Evolutionary conservation across 345 rosid species (phyloP).

Genomic region (Citrus sp.): DNA sequence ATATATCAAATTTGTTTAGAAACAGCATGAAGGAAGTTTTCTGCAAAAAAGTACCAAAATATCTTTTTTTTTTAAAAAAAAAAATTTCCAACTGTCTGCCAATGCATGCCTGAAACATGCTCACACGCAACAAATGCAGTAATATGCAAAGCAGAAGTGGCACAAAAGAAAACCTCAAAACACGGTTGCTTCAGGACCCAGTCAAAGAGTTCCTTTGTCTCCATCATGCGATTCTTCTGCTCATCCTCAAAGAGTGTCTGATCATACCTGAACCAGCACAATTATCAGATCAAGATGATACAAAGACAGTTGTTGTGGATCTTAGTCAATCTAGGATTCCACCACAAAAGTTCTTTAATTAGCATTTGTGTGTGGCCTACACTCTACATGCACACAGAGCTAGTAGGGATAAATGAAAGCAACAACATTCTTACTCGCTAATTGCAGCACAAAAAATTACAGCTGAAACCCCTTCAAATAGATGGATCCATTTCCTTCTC

Average conservation of each 20-base stretch:
- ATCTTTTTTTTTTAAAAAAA: too few relatives aligned
- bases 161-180: slow-evolving; percentile 61
- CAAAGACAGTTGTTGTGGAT: not conserved
- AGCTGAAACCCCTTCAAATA: slow-evolving; percentile 98
- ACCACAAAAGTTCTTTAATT: not conserved
- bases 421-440: slow-evolving; percentile 78
- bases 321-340: not conserved
- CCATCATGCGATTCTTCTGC: slow-evolving; percentile 88
- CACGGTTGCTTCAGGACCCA: slow-evolving; percentile 99
- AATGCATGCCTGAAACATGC: not conserved
- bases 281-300: not conserved
- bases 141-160: not conserved
- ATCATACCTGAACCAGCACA: slow-evolving; percentile 63
- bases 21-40: slow-evolving; percentile 98
- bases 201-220: slow-evolving; percentile 86
- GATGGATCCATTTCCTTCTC: slow-evolving; percentile 99
- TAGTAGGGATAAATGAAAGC: not conserved
- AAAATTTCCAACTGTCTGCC: not conserved
- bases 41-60: slow-evolving; percentile 40
- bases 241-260: slow-evolving; percentile 93
- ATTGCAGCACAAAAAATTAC: slow-evolving; percentile 97
- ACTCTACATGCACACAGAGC: too few relatives aligned
- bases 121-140: not conserved
- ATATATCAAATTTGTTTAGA: slow-evolving; percentile 92
- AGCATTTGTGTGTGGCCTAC: not conserved